These are phyloP conservation scores for Sphaerulina populicola DNA, from an alignment of 2,329 filamentous ascomycete genomes.

Conservation along the genomic window DNA sequence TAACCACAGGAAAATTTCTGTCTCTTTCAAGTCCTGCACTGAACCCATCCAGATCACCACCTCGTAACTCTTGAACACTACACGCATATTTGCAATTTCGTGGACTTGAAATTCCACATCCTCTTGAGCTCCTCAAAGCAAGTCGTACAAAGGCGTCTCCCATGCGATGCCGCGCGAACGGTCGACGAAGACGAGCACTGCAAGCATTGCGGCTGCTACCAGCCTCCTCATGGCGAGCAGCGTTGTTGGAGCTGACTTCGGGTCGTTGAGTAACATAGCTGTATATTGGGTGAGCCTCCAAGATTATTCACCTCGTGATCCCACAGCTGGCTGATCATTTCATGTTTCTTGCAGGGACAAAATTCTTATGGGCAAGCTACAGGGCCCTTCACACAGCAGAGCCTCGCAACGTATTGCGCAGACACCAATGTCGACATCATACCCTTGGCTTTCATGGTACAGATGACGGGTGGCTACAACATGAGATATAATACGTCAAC, in stretches of 20 bases:
- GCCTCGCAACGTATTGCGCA: slow-evolving; percentile 52
- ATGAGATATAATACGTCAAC: slow-evolving; percentile 3
- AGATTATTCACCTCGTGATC: no score
- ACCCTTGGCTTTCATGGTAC: slow-evolving; percentile 54
- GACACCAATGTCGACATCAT: slow-evolving; percentile 50
- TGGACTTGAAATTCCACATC: neutral
- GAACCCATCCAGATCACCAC: neutral
- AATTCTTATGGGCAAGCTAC: slow-evolving; percentile 49
- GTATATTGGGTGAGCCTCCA: slow-evolving; percentile 7
- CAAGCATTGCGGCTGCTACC: slow-evolving; percentile 13
- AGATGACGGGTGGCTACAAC: slow-evolving; percentile 38
- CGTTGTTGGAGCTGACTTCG: slow-evolving; percentile 12
- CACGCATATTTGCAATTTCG: neutral
- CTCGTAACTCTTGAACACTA: neutral
- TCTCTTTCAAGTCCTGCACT: neutral
- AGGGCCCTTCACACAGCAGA: slow-evolving; percentile 45
- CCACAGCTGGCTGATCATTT: neutral
- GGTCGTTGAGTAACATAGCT: slow-evolving; percentile 12
- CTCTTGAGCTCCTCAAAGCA: neutral
- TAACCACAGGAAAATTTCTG: neutral
- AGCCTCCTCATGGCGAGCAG: slow-evolving; percentile 13
- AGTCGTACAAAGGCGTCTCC: neutral
- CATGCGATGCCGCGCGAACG: slow-evolving; percentile 11
- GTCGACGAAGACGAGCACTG: slow-evolving; percentile 10
- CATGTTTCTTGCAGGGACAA: slow-evolving; percentile 34